Percentiles rank a stretch among this genome's conserved stretches.
These are phyloP conservation scores for Davidsoniella neocaledoniae DNA, from an alignment of 2,329 filamentous ascomycete species.

Conservation along the genomic window DNA sequence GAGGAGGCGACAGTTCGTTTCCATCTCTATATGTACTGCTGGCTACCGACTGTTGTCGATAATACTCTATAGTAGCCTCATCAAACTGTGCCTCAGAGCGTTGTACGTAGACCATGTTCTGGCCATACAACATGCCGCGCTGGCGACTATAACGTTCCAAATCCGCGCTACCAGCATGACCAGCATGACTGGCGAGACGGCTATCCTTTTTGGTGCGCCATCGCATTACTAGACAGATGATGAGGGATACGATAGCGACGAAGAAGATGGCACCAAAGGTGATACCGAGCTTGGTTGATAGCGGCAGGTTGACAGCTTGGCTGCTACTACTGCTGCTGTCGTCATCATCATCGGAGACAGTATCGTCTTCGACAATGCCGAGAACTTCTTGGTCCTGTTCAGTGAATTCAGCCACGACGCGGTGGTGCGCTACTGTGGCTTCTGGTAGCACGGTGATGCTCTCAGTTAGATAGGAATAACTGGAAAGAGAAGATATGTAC, in stretches of 20 bases:
- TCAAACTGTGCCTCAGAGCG: too few relatives aligned
- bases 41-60: too few relatives aligned
- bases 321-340: neutral
- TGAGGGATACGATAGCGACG: conserved; percentile 8
- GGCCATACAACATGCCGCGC: neutral
- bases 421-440: conserved; percentile 23
- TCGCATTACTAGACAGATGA: conserved; percentile 10
- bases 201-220: conserved; percentile 9
- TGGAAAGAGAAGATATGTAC: conserved; percentile 21
- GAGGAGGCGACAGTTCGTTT: too few relatives aligned
- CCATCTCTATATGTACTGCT: too few relatives aligned
- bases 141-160: neutral
- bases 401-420: conserved; percentile 23
- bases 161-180: neutral
- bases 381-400: conserved; percentile 21
- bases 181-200: neutral
- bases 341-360: neutral
- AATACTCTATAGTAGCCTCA: too few relatives aligned
- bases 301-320: conserved; percentile 6
- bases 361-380: conserved; percentile 20
- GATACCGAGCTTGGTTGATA: conserved; percentile 13
- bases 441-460: conserved; percentile 21
- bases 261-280: conserved; percentile 11
- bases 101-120: neutral
- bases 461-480: conserved; percentile 13